phyloP scores from a whole-genome alignment of 176 grass and related monocot genomes.

The Echinochloa phyllopogon region DNA sequence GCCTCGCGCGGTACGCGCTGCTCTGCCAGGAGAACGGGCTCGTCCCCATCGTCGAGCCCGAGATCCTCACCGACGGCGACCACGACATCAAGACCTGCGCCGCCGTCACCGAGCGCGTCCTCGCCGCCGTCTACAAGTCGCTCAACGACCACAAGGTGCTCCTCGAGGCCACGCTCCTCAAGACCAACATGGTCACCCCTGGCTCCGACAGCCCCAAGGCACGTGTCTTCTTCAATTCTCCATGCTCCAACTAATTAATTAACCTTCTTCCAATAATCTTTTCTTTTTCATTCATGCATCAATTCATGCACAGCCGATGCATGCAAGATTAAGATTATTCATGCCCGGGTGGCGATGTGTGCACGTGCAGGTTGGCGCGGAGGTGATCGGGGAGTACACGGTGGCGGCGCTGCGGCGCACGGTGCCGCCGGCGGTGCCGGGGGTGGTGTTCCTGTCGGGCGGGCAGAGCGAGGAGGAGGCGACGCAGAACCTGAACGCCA shows the following conservation, averaged over 20 bases:
- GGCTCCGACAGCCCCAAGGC: slow-evolving; percentile 91
- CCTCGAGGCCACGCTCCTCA: slow-evolving; percentile 86
- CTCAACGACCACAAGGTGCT: slow-evolving; percentile 90
- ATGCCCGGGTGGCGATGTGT: not conserved
- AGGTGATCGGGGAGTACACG: slow-evolving; percentile 83
- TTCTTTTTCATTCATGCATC: too few relatives aligned
- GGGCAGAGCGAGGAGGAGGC: slow-evolving; percentile 95
- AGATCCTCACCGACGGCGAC: slow-evolving; percentile 83
- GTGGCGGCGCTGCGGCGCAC: slow-evolving; percentile 83
- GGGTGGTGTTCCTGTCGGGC: slow-evolving; percentile 90
- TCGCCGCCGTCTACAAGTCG: slow-evolving; percentile 86
- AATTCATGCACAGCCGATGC: not conserved
- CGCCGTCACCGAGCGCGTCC: slow-evolving; percentile 78
- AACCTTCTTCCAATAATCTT: not conserved
- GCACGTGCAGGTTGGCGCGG: slow-evolving; percentile 52
- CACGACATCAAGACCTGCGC: slow-evolving; percentile 82
- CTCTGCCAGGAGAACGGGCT: slow-evolving; percentile 92
- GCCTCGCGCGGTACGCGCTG: slow-evolving; percentile 79
- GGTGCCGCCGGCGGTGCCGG: slow-evolving; percentile 81
- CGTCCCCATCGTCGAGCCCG: slow-evolving; percentile 93
- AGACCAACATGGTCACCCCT: slow-evolving; percentile 96
- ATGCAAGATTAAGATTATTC: not conserved
- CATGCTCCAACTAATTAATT: not conserved
- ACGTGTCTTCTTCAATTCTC: not conserved
- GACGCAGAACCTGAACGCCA: slow-evolving; percentile 79